Base-by-base conservation (phyloP, 1,284 basidiomycete genomes). In the Fomes fomentarius region DNA sequence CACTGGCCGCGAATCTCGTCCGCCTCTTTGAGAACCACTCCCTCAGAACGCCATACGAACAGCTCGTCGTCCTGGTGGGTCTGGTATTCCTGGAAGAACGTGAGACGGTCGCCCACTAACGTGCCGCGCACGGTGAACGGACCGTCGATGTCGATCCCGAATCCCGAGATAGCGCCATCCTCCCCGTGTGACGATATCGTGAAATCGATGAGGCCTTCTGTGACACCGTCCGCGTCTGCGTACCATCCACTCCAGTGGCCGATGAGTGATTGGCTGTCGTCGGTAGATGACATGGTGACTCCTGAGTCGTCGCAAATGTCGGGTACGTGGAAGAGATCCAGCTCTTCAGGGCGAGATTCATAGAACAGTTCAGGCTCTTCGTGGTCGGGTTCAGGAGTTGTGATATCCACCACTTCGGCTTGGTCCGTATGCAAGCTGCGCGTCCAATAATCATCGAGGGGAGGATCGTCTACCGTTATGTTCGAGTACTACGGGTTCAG, bases 161-260 rank as follows among this genome's bases (percentile, higher is more conserved):
- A 14, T 4, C 53, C 53, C 5, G n/a, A 15, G 31, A 54, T n/a
- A 7, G 30, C 35, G 5, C 53, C 47, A 12, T 40, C 43, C 3
- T 14, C 10, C 1, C 15, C 17, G 1, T 54, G 53, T 10, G 14
- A 7, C 19, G 37, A 44, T 22, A 50, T 35, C 6, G 19, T 50
- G 47, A 50, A 46, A n/a, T n/a, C n/a, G n/a, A n/a, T n/a, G n/a
- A n/a, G n/a, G n/a, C n/a, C n/a, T 24, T 21, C 48, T 30, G 43
- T 41, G 19, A 40, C 25, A 1, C 37, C 31, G 19, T 50, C 43
- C 7, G n/a, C 41, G 10, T 35, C 38, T 1, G 42, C 25, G 21
- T 43, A 50, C 10, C 17, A 1, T 10, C 54, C 54, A 21, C 39
- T 39, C 54, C 54, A 55, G 26, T 55, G 48, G 2, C 54, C 54